These are phyloP conservation scores for Ophiostoma australiae DNA, from an alignment of 2,329 filamentous ascomycete species.

Conservation along the genomic window DNA sequence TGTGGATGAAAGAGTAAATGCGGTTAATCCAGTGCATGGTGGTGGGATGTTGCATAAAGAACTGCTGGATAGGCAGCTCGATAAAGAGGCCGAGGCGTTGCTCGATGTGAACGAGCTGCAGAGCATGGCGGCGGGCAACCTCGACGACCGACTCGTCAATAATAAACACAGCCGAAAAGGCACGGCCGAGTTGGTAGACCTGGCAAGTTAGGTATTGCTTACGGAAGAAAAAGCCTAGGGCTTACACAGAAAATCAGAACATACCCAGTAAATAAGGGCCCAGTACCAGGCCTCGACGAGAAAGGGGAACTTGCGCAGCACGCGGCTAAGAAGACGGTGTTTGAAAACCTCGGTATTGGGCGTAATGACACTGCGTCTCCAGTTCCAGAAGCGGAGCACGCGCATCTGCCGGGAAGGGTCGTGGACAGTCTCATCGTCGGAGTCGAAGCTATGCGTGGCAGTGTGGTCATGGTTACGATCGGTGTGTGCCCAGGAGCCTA, in stretches of 20 bases:
- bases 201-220: conserved; percentile 31
- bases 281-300: conserved; percentile 73
- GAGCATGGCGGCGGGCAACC: conserved; percentile 62
- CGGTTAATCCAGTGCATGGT: conserved; percentile 66
- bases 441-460: background rate
- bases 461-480: background rate
- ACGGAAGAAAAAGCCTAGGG: background rate
- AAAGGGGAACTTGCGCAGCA: conserved; percentile 65
- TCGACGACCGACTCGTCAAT: conserved; percentile 60
- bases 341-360: conserved; percentile 60
- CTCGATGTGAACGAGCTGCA: conserved; percentile 64
- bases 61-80: conserved; percentile 58
- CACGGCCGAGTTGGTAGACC: conserved; percentile 71
- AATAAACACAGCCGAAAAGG: conserved; percentile 64
- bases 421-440: background rate
- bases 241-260: conserved; percentile 27
- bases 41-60: conserved; percentile 46
- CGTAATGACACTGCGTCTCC: conserved; percentile 46
- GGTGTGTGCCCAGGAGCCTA: background rate
- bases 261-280: conserved; percentile 71
- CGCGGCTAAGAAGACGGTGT: conserved; percentile 55
- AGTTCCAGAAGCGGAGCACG: conserved; percentile 38
- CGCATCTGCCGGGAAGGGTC: conserved; percentile 26
- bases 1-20: conserved; percentile 72
- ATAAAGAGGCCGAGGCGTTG: conserved; percentile 59